A percentile compares a stretch with the other conserved stretches of the same genome.
Evolutionary conservation across 1,284 basidiomycete species (phyloP).

Genomic region (Grifola frondosa): DNA sequence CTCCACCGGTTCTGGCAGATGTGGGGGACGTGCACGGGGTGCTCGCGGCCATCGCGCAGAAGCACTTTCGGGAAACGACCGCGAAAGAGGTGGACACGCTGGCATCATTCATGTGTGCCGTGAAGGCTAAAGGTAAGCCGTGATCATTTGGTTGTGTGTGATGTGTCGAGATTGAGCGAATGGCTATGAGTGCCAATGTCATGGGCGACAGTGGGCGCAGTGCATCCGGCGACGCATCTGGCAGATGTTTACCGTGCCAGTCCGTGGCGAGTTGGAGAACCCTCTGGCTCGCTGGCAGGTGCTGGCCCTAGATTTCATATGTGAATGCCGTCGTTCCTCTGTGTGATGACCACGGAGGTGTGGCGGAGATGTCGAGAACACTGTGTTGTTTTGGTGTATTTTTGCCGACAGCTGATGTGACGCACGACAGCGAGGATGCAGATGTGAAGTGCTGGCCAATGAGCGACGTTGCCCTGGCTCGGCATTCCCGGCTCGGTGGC

Average conservation of each 20-base stretch:
- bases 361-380: too few relatives aligned
- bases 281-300: too few relatives aligned
- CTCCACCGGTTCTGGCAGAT: constrained; percentile 62
- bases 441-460: too few relatives aligned
- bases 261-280: too few relatives aligned
- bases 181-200: constrained; percentile 4
- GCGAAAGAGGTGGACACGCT: constrained; percentile 77
- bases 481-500: too few relatives aligned
- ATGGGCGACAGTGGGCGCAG: background rate
- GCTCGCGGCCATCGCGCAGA: constrained; percentile 64
- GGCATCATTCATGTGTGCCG: constrained; percentile 71
- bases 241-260: background rate
- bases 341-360: too few relatives aligned
- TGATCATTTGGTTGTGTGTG: constrained; percentile 13
- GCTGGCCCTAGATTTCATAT: too few relatives aligned
- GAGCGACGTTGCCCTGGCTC: too few relatives aligned
- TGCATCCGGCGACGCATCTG: background rate
- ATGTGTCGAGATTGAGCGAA: constrained; percentile 5
- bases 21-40: constrained; percentile 61
- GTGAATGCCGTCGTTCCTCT: too few relatives aligned
- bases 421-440: too few relatives aligned
- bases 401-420: too few relatives aligned
- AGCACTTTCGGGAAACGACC: constrained; percentile 61
- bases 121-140: constrained; percentile 58
- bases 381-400: too few relatives aligned